These are phyloP conservation scores for Schoenoplectus tabernaemontani DNA, from an alignment of 202 grass and related monocot genomes.

Conservation along the genomic window DNA sequence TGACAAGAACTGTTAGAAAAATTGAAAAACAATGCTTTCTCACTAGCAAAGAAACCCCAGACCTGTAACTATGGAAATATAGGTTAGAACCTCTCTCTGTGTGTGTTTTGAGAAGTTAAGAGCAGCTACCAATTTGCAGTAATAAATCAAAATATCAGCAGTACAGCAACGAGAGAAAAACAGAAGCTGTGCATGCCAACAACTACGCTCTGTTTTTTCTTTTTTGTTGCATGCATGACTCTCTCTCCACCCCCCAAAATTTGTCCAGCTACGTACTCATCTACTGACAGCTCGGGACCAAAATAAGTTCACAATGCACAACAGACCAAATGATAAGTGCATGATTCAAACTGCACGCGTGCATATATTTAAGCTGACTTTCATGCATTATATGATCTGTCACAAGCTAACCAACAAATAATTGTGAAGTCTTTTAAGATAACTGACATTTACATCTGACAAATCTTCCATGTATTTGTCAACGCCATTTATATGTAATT, in stretches of 20 bases:
- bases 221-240: too few relatives aligned
- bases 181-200: too few relatives aligned
- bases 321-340: not conserved
- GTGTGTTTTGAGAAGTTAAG: too few relatives aligned
- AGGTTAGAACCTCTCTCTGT: too few relatives aligned
- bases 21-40: not conserved
- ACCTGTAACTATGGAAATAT: too few relatives aligned
- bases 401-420: constrained; percentile 7
- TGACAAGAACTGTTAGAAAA: not conserved
- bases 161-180: too few relatives aligned
- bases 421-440: not conserved
- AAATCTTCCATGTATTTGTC: not conserved
- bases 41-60: too few relatives aligned
- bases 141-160: too few relatives aligned
- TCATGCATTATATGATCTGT: not conserved
- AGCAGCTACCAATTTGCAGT: too few relatives aligned
- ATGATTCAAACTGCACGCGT: not conserved
- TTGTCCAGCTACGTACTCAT: not conserved
- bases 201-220: too few relatives aligned
- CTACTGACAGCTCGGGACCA: not conserved
- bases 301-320: not conserved
- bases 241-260: too few relatives aligned
- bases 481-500: not conserved
- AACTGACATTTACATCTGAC: constrained; percentile 8
- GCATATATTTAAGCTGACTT: constrained; percentile 2